These are phyloP conservation scores for Tetrahymena borealis DNA, from an alignment of 73 alveolate genomes.

Conservation along the genomic window DNA sequence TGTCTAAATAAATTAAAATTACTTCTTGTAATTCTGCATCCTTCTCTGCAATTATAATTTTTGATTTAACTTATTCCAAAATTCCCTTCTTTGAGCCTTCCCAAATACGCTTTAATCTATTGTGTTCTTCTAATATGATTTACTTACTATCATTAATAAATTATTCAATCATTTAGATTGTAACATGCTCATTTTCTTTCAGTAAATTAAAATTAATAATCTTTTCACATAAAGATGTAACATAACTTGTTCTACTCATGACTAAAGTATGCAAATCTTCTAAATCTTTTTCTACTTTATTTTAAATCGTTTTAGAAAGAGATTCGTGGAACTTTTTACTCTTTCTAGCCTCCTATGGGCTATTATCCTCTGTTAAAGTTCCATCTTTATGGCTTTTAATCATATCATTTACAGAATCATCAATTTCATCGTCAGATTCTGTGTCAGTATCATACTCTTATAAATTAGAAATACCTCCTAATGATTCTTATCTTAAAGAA, in stretches of 20 bases:
- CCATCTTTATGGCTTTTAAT: neutral
- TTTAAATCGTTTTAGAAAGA: neutral
- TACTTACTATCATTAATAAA: neutral
- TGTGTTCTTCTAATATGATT: neutral
- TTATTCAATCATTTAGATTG: neutral
- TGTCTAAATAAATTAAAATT: neutral
- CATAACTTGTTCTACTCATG: neutral
- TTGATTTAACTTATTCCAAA: neutral
- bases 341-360: neutral
- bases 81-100: neutral
- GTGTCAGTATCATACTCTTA: neutral
- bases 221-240: neutral
- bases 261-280: neutral
- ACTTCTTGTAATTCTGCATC: neutral
- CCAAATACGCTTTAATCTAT: neutral
- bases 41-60: neutral
- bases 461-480: no score
- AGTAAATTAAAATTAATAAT: neutral
- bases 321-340: neutral
- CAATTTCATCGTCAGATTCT: neutral
- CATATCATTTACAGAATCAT: neutral
- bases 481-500: neutral
- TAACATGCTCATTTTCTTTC: neutral
- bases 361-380: neutral
- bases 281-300: neutral